Conservation (phyloP, 23 red algal species). For the Gracilaria vermiculophylla region DNA sequence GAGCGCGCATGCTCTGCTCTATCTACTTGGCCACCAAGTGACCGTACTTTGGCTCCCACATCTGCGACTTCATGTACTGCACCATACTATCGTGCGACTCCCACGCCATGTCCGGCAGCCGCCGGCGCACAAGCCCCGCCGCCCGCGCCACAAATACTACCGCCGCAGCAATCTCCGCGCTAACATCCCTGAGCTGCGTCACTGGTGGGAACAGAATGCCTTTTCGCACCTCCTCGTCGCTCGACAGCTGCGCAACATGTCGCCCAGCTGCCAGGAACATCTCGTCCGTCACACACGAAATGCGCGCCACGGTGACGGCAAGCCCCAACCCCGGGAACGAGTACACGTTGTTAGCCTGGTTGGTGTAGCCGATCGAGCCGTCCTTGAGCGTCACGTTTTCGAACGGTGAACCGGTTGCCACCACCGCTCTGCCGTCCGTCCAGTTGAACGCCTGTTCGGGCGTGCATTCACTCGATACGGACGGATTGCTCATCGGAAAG, state of each 20-base stretch:
- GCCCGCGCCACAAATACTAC: constrained; percentile 71
- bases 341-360: constrained; percentile 97
- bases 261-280: constrained; percentile 94
- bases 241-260: constrained; percentile 55
- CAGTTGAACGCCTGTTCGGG: constrained; percentile 80
- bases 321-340: constrained; percentile 89
- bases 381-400: constrained; percentile 52
- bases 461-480: constrained; percentile 85
- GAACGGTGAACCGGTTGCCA: constrained; percentile 96
- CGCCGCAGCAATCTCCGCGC: constrained; percentile 79
- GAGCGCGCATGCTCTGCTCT: neutral
- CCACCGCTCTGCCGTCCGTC: constrained; percentile 78
- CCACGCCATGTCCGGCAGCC: constrained; percentile 1
- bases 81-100: constrained; percentile 38
- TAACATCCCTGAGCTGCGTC: constrained; percentile 61
- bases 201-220: constrained; percentile 86
- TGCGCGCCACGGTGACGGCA: constrained; percentile 67
- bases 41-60: constrained; percentile 81
- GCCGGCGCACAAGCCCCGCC: constrained; percentile 33
- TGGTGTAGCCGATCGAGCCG: constrained; percentile 41
- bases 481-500: constrained; percentile 94
- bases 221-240: constrained; percentile 43
- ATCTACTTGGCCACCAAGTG: constrained; percentile 42
- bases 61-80: constrained; percentile 44
- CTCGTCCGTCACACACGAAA: constrained; percentile 80